Base-by-base conservation (phyloP, 2,329 filamentous ascomycete genomes). In the Calonectria pseudoturangicola region DNA sequence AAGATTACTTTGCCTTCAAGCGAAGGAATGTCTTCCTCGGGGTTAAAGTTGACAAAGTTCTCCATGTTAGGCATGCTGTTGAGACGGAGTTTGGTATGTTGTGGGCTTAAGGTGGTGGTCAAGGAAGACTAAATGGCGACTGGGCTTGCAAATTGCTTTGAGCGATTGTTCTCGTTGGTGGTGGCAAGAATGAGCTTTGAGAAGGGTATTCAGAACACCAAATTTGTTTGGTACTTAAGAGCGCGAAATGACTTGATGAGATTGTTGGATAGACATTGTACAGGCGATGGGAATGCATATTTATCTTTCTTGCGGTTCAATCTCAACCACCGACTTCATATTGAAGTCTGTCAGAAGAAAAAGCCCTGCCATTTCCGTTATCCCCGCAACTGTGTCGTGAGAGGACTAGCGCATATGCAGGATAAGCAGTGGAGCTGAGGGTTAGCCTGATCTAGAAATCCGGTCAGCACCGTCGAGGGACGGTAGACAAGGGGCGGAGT, bases 1-100 rank as follows among this genome's bases (percentile, higher is more conserved):
- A 64, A 36, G 18, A 50, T 50, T 18, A 64, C 41, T n/a, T 64
- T 64, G 3, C 60, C 60, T 21, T 48, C 28, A 43, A 36, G 25
- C 1, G 27, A 25, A 6, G 41, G 27, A n/a, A 64, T 48, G 28
- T 64, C 60, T 18, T 6, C 36, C 28, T 30, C 33, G 7, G 43
- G 21, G 28, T 16, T 48, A 18, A 36, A 64, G 27, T 28, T n/a
- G 7, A 58, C 51, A 39, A 43, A 30, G n/a, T 47, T 30, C 25
- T 30, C 12, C 25, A 47, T 15, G 41, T 30, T 48, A 6, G 41
- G 27, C 27, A 63, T 63, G 25, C 10, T 63, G 15, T n/a, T 16
- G 39, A 43, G 10, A 30, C 7, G 48, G 4, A 2, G 6, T 16
- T 51, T 33, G 15, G 7, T 21, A 4, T 12, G 33, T 21, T 5